Conservation (phyloP, 2,329 filamentous ascomycete genomes). For the Geosmithia flava region DNA sequence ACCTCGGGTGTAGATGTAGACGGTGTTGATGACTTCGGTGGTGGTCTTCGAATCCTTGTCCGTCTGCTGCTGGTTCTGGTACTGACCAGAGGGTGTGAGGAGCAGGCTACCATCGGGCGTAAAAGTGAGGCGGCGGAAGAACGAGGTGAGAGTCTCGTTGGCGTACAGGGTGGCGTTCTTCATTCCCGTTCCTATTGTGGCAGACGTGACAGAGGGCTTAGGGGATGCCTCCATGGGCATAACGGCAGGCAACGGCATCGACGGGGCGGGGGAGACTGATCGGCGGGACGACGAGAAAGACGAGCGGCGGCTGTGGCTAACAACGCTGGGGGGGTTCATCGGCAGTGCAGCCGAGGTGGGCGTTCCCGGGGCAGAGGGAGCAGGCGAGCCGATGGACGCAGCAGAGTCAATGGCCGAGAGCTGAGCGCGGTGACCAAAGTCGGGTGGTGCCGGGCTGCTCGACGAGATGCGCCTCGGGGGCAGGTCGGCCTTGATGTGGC, state of each 20-base stretch:
- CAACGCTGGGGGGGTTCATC: conserved; percentile 87
- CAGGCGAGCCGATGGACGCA: conserved; percentile 62
- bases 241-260: conserved; percentile 85
- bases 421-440: conserved; percentile 56
- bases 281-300: conserved; percentile 78
- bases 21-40: conserved; percentile 89
- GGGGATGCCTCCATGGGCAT: conserved; percentile 90
- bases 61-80: conserved; percentile 62
- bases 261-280: conserved; percentile 86
- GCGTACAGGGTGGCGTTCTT: conserved; percentile 87
- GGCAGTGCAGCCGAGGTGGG: conserved; percentile 80
- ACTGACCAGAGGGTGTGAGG: conserved; percentile 90
- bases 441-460: conserved; percentile 81
- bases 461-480: conserved; percentile 82
- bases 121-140: conserved; percentile 88
- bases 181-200: conserved; percentile 45
- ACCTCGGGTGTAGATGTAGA: conserved; percentile 94
- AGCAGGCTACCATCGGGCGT: conserved; percentile 90
- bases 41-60: conserved; percentile 58
- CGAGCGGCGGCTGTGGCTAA: conserved; percentile 86
- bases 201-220: conserved; percentile 48
- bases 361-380: conserved; percentile 83
- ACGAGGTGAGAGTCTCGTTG: conserved; percentile 93
- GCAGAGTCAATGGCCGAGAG: conserved; percentile 41
- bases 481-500: conserved; percentile 73